These are phyloP conservation scores for Bruguiera gymnorhiza DNA, from an alignment of 345 rosid species.

Conservation along the genomic window DNA sequence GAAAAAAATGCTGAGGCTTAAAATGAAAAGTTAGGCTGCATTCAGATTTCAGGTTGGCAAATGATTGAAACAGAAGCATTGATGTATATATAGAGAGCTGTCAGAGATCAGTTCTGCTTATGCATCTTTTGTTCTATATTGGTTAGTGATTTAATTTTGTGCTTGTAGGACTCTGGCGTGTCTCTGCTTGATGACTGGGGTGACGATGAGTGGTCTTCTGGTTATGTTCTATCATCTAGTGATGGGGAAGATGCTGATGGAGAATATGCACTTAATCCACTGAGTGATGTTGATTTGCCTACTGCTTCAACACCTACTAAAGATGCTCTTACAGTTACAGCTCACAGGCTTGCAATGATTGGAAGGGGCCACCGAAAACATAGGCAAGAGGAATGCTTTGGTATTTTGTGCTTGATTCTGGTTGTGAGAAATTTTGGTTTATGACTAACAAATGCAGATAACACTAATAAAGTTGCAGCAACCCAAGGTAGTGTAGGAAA, in stretches of 20 bases:
- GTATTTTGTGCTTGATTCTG: constrained; percentile 8
- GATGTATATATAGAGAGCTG: too few species aligned
- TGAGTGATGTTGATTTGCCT: constrained; percentile 52
- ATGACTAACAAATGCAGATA: too few species aligned
- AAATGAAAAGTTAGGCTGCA: too few species aligned
- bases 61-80: too few species aligned
- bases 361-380: constrained; percentile 51
- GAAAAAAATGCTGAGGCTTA: too few species aligned
- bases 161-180: constrained; percentile 40
- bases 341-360: constrained; percentile 62
- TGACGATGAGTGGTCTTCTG: constrained; percentile 31
- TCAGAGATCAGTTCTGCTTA: too few species aligned
- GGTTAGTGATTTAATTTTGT: too few species aligned
- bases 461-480: too few species aligned
- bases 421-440: too few species aligned
- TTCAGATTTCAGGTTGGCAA: too few species aligned
- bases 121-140: too few species aligned
- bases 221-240: constrained; percentile 56
- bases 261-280: constrained; percentile 51
- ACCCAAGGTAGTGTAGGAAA: too few species aligned
- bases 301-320: constrained; percentile 37
- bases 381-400: constrained; percentile 45
- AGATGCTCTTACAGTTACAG: constrained; percentile 50
- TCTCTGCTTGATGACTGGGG: constrained; percentile 48
- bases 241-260: constrained; percentile 84